These are phyloP conservation scores for Zygoascus biomembranicola DNA, from an alignment of 805 yeast species.

Conservation along the genomic window DNA sequence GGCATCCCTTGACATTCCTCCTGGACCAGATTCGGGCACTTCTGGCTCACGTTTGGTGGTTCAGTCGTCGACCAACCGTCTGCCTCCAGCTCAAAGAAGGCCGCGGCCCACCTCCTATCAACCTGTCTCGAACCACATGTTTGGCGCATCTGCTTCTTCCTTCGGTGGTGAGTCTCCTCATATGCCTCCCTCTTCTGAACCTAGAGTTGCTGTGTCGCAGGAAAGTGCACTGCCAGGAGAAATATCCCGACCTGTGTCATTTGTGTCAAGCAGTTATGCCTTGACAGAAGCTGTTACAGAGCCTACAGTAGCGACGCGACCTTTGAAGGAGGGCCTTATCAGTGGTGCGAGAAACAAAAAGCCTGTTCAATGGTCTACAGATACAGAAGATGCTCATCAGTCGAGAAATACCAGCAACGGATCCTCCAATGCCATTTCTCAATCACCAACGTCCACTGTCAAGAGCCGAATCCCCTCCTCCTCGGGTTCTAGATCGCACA, in stretches of 20 bases:
- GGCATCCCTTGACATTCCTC: slow-evolving; percentile 17
- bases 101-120: slow-evolving; percentile 34
- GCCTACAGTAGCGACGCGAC: background rate
- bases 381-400: background rate
- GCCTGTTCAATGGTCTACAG: background rate
- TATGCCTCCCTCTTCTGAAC: slow-evolving; percentile 13
- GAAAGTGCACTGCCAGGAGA: slow-evolving; percentile 29
- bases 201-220: slow-evolving; percentile 26
- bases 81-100: slow-evolving; percentile 20
- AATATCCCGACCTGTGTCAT: slow-evolving; percentile 25
- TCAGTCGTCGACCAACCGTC: slow-evolving; percentile 5
- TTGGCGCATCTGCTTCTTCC: background rate
- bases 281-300: slow-evolving; percentile 3
- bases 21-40: slow-evolving; percentile 1
- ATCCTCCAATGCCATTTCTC: background rate
- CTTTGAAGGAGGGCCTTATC: background rate
- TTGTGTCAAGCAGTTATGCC: slow-evolving; percentile 9
- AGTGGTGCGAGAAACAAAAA: background rate
- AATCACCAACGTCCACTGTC: background rate
- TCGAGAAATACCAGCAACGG: background rate
- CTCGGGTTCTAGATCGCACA: slow-evolving; percentile 7
- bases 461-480: background rate
- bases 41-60: background rate
- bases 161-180: slow-evolving; percentile 5
- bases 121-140: slow-evolving; percentile 14